These are phyloP conservation scores for Pseudodiploospora longispora DNA, from an alignment of 2,329 filamentous ascomycete genomes.

Conservation along the genomic window DNA sequence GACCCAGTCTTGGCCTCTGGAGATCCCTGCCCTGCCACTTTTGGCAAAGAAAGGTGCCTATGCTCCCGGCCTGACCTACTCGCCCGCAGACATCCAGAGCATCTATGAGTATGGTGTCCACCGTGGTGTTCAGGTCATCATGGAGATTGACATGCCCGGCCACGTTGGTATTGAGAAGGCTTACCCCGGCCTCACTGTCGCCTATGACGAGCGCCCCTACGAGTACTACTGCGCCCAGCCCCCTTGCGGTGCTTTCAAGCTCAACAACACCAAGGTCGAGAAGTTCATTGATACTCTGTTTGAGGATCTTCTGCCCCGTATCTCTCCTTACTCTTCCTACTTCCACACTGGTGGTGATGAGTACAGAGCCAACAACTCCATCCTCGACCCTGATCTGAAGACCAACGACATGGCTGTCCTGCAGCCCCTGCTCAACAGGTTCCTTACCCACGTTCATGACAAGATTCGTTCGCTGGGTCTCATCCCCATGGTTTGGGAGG, in stretches of 20 bases:
- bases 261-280: slow-evolving; percentile 64
- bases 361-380: slow-evolving; percentile 60
- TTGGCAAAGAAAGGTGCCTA: slow-evolving; percentile 70
- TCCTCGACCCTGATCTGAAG: slow-evolving; percentile 62
- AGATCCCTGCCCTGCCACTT: slow-evolving; percentile 64
- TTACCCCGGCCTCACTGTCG: slow-evolving; percentile 48
- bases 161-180: slow-evolving; percentile 44
- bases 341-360: slow-evolving; percentile 89
- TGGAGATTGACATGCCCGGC: slow-evolving; percentile 56
- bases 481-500: slow-evolving; percentile 78
- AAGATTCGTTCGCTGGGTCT: slow-evolving; percentile 57
- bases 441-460: slow-evolving; percentile 62
- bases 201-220: slow-evolving; percentile 48
- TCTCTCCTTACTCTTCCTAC: slow-evolving; percentile 60
- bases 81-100: slow-evolving; percentile 50
- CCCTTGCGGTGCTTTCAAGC: slow-evolving; percentile 62
- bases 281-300: slow-evolving; percentile 65
- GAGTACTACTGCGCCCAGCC: slow-evolving; percentile 53
- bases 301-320: slow-evolving; percentile 66
- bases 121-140: slow-evolving; percentile 50
- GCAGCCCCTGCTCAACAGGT: slow-evolving; percentile 67
- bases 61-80: slow-evolving; percentile 57
- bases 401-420: slow-evolving; percentile 59
- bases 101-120: slow-evolving; percentile 65
- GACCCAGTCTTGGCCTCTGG: slow-evolving; percentile 77